Percentiles rank a stretch among this genome's conserved stretches.
phyloP scores from a whole-genome alignment of 805 yeast genomes.

The Danielia oregonensis region DNA sequence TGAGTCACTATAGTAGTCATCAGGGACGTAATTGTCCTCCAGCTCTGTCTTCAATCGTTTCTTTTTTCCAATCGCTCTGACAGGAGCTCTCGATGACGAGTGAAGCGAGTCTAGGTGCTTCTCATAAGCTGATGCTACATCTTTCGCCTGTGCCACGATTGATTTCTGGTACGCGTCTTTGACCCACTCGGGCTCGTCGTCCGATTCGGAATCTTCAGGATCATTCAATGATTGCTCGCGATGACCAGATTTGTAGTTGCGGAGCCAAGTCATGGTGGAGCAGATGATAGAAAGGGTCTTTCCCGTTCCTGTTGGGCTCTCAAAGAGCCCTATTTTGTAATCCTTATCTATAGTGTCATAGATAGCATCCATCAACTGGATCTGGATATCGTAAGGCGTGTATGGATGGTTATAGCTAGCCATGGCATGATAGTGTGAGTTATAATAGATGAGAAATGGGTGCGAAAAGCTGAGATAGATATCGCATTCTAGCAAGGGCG shows the following conservation, averaged over 20 bases:
- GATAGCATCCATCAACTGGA: conserved; percentile 71
- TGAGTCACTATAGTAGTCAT: conserved; percentile 33
- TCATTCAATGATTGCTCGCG: background rate
- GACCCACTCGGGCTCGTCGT: conserved; percentile 73
- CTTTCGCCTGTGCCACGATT: conserved; percentile 24
- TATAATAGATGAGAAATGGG: too few species aligned
- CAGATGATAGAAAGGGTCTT: conserved; percentile 87
- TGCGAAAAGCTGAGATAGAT: too few species aligned
- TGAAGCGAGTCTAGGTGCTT: conserved; percentile 22
- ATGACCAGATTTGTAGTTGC: conserved; percentile 41
- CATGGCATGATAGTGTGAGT: background rate
- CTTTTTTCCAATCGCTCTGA: background rate
- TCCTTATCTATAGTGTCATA: conserved; percentile 53
- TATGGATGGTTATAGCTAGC: conserved; percentile 69
- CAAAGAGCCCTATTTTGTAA: conserved; percentile 75
- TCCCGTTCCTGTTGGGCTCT: conserved; percentile 95
- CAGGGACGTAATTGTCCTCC: conserved; percentile 24
- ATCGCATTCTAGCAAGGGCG: too few species aligned
- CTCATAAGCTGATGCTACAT: conserved; percentile 37
- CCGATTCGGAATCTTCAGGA: conserved; percentile 24
- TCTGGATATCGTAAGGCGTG: conserved; percentile 74
- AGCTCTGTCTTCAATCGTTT: conserved; percentile 4
- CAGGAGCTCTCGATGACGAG: background rate
- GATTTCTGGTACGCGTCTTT: conserved; percentile 33
- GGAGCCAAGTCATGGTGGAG: conserved; percentile 78